Evolutionary conservation across 1,284 basidiomycete species (phyloP).

Genomic region (Agaricales sp.): DNA sequence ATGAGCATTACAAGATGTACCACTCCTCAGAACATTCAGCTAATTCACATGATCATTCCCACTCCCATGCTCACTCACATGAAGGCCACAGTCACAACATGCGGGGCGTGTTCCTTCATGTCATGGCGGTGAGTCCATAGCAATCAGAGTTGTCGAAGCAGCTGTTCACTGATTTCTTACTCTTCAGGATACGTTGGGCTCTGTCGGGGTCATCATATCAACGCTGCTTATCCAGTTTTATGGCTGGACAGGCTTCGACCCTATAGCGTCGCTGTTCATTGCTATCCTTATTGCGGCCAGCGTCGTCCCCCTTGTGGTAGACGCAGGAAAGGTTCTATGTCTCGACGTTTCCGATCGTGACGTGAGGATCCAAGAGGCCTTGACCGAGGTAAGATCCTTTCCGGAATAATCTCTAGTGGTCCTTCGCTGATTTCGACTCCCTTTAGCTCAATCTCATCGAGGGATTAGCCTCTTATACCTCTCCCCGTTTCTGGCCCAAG

Average conservation of each 20-base stretch:
- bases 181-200: constrained; percentile 73
- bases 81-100: constrained; percentile 95
- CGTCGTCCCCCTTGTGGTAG: constrained; percentile 91
- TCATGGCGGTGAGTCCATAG: constrained; percentile 63
- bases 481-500: constrained; percentile 93
- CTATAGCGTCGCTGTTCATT: constrained; percentile 96
- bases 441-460: constrained; percentile 42
- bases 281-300: constrained; percentile 91
- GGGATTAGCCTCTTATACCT: constrained; percentile 74
- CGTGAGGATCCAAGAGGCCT: constrained; percentile 55
- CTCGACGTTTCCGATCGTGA: constrained; percentile 77
- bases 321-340: constrained; percentile 83
- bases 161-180: no score
- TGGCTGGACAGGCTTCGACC: constrained; percentile 99
- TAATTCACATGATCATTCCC: constrained; percentile 42
- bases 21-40: constrained; percentile 39
- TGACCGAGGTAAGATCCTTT: constrained; percentile 55
- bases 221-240: constrained; percentile 94
- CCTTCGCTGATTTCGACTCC: no score
- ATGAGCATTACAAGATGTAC: constrained; percentile 47
- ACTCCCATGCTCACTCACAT: constrained; percentile 39
- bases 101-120: constrained; percentile 96
- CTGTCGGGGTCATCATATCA: constrained; percentile 97
- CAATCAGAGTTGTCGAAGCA: background rate
- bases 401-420: background rate